These are phyloP conservation scores for Tricholoma terreum DNA, from an alignment of 768 basidiomycete genomes.

Conservation along the genomic window DNA sequence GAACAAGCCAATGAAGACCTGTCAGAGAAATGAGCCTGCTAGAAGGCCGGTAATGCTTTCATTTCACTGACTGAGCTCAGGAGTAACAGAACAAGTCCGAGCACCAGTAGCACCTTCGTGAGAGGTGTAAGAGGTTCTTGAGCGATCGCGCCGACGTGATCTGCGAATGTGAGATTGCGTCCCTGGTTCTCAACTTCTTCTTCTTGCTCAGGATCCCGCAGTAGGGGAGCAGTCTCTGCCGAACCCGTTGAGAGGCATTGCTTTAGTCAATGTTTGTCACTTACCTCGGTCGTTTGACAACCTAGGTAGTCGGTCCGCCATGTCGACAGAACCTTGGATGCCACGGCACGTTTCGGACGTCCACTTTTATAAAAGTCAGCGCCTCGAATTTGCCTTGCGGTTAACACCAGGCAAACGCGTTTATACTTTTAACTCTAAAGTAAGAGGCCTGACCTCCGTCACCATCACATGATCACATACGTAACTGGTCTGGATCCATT, in stretches of 20 bases:
- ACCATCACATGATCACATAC: not conserved
- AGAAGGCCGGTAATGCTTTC: not conserved
- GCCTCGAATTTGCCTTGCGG: slow-evolving; percentile 6
- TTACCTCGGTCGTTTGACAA: slow-evolving; percentile 58
- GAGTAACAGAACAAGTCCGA: slow-evolving; percentile 75
- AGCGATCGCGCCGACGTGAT: slow-evolving; percentile 53
- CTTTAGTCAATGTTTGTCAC: not conserved
- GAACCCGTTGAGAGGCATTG: not conserved
- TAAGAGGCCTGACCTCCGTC: no score
- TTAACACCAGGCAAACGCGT: slow-evolving; percentile 1
- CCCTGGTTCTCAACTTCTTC: slow-evolving; percentile 25
- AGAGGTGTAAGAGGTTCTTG: slow-evolving; percentile 81
- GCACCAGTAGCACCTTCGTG: slow-evolving; percentile 75
- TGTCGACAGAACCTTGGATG: slow-evolving; percentile 19
- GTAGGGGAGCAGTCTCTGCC: slow-evolving; percentile 63
- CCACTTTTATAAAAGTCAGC: slow-evolving; percentile 4
- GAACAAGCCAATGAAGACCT: slow-evolving; percentile 91
- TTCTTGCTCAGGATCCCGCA: slow-evolving; percentile 48
- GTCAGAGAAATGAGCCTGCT: not conserved
- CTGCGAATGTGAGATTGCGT: slow-evolving; percentile 33
- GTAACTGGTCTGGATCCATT: no score
- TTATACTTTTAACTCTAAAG: no score
- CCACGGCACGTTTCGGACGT: not conserved
- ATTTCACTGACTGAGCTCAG: slow-evolving; percentile 54
- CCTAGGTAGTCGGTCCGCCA: slow-evolving; percentile 55